Evolutionary conservation across 441 rosid genomes (phyloP).

Genomic region (Populus hybrid): DNA sequence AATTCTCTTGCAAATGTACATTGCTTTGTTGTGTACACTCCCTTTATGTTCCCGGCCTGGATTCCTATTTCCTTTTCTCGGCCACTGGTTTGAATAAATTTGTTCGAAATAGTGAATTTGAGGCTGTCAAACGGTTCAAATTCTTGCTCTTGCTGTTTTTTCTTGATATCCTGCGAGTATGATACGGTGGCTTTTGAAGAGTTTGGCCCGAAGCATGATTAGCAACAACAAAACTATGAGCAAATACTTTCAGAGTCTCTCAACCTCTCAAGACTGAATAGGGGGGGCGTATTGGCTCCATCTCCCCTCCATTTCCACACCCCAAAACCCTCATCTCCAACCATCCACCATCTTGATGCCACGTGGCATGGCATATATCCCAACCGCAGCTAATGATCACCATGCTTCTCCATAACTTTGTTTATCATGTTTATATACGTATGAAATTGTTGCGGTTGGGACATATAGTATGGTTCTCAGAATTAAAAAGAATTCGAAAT

Average conservation of each 20-base stretch:
- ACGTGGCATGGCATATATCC: slow-evolving; percentile 58
- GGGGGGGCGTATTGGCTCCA: not conserved
- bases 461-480: too few species aligned
- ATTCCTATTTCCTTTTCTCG: not conserved
- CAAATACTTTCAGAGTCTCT: not conserved
- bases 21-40: too few species aligned
- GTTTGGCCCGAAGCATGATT: not conserved
- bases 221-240: not conserved
- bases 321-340: slow-evolving; percentile 57
- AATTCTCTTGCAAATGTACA: too few species aligned
- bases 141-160: too few species aligned
- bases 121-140: too few species aligned
- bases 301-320: slow-evolving; percentile 31
- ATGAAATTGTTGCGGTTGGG: too few species aligned
- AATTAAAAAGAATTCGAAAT: too few species aligned
- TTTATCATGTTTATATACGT: not conserved
- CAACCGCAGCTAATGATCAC: slow-evolving; percentile 33
- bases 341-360: slow-evolving; percentile 35
- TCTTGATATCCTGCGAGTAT: too few species aligned
- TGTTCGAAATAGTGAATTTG: not conserved
- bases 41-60: not conserved
- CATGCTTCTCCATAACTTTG: slow-evolving; percentile 53
- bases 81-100: not conserved
- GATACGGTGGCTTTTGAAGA: not conserved
- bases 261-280: not conserved